Conservation (phyloP, 2,329 filamentous ascomycete species). For the Penicillium crustosum region DNA sequence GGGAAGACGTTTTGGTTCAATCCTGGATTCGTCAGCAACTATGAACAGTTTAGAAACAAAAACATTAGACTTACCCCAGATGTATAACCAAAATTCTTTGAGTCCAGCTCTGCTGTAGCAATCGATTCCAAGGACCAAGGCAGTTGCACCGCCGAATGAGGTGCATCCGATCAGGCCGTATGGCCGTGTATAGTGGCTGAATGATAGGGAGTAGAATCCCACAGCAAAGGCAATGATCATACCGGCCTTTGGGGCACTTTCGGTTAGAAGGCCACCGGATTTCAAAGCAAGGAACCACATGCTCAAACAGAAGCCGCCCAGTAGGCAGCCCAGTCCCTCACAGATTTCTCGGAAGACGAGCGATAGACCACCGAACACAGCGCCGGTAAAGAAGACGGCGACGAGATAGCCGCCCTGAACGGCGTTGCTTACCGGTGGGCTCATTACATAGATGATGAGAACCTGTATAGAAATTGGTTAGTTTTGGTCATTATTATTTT, state of each 20-base stretch:
- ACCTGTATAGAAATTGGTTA: constrained; percentile 44
- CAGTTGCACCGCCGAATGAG: constrained; percentile 78
- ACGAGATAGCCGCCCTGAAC: constrained; percentile 86
- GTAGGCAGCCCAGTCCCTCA: constrained; percentile 78
- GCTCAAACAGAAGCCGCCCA: constrained; percentile 79
- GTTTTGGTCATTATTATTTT: background rate
- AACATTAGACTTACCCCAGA: constrained; percentile 64
- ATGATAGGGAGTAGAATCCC: constrained; percentile 70
- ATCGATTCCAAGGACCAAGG: constrained; percentile 79
- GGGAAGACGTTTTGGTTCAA: constrained; percentile 81
- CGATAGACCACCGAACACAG: constrained; percentile 70
- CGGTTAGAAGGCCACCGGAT: constrained; percentile 69
- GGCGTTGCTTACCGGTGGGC: constrained; percentile 68
- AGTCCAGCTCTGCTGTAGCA: constrained; percentile 86
- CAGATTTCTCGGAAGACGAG: constrained; percentile 82
- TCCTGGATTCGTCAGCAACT: constrained; percentile 39
- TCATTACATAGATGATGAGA: constrained; percentile 86
- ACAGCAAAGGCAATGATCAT: constrained; percentile 74
- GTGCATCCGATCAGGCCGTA: constrained; percentile 76
- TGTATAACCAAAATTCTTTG: constrained; percentile 94
- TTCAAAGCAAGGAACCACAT: constrained; percentile 89
- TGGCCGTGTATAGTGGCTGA: constrained; percentile 72
- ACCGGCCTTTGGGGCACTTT: constrained; percentile 63
- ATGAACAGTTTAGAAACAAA: background rate
- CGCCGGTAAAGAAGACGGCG: constrained; percentile 69